Evolutionary conservation across 1,284 basidiomycete species (phyloP), one percentile per base, ranked within the genome.

Genomic region (Kwoniella shivajii): DNA sequence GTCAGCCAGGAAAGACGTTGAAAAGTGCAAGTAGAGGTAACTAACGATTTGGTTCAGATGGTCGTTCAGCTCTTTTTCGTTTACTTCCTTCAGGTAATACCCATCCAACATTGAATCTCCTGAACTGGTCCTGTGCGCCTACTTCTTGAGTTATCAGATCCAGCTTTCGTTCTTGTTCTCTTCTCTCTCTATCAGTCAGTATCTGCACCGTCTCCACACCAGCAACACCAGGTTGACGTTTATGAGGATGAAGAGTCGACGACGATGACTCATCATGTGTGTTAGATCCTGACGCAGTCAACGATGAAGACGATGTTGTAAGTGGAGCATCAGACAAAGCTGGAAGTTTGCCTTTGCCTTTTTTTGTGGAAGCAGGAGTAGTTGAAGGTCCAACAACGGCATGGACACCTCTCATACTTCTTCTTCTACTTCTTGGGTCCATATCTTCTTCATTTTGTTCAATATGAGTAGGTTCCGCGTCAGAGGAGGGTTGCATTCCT

Each of bases 91-190:
- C 80, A 9, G 91, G 89, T 16, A 95, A 78, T 16, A 95, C 90
- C 92, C 92, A 96, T 1, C 92, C 92, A 20, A 82, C 80, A 63
- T 96, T 87, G 78, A 95, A 96, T 77, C 87, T 80, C 69, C 81
- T 84, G 81, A 95, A 96, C 36, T 88, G 88, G 54, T 85, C 84
- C 61, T 84, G 82, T 43, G 83, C 82, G 67, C 87, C 88, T 22
- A 96, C 85, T 38, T 86, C 80, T 6, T 86, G 82, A 3, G 91
- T 86, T 1, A 73, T 60, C 82, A 76, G 59, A 27, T 71, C 71
- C 52, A 75, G 50, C 14, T 50, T 41, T 46, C 49, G 58, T 51
- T 76, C 72, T 43, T 69, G 68, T 54, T 72, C 68, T 4, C 77
- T 60, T 43, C 75, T 63, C 57, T 78, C 78, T 47, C 61, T 72